These are phyloP conservation scores for Amanita subjunquillea DNA, from an alignment of 768 basidiomycete genomes.

Conservation along the genomic window DNA sequence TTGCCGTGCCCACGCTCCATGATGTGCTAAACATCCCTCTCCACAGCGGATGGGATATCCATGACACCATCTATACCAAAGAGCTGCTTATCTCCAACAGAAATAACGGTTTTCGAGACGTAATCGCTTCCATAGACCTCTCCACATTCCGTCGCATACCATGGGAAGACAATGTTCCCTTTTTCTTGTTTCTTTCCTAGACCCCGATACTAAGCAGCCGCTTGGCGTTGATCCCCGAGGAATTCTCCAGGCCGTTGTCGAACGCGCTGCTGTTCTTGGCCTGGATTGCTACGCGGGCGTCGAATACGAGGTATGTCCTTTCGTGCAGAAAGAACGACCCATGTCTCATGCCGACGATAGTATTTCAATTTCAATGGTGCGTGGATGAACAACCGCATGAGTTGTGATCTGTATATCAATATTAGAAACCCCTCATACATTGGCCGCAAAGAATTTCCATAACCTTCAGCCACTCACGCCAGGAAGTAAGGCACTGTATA, in stretches of 20 bases:
- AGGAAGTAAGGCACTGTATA: constrained; percentile 58
- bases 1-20: not conserved
- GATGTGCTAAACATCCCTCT: not conserved
- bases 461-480: constrained; percentile 75
- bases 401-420: not conserved
- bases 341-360: constrained; percentile 23
- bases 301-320: constrained; percentile 72
- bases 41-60: constrained; percentile 82
- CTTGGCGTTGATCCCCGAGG: constrained; percentile 82
- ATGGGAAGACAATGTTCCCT: constrained; percentile 87
- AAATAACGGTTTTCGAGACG: constrained; percentile 85
- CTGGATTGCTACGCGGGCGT: constrained; percentile 74
- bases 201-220: constrained; percentile 74
- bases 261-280: constrained; percentile 34
- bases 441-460: constrained; percentile 69
- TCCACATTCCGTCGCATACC: constrained; percentile 82
- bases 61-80: constrained; percentile 73
- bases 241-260: constrained; percentile 51
- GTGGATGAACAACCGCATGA: not conserved
- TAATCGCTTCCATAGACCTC: constrained; percentile 80
- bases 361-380: constrained; percentile 88
- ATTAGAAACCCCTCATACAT: constrained; percentile 70
- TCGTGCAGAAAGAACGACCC: not conserved
- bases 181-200: constrained; percentile 89
- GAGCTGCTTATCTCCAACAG: constrained; percentile 89